Evolutionary conservation across 108 stramenopile genomes (phyloP).

Genomic region (Nitzschia sp.): DNA sequence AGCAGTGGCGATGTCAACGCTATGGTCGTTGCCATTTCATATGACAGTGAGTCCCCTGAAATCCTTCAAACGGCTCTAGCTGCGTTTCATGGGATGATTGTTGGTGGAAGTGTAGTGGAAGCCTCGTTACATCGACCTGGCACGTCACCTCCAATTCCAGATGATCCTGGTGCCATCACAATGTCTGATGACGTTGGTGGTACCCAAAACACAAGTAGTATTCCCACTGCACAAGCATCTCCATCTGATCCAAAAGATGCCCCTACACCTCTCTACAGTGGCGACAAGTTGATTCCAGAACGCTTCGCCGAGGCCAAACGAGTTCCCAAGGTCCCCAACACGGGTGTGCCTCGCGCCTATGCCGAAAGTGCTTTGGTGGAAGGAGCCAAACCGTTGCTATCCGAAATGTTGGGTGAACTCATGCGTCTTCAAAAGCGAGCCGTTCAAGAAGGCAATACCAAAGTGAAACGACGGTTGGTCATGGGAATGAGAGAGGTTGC

Average conservation of each 20-base stretch:
- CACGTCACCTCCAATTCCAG: background rate
- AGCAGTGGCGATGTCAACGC: slow-evolving; percentile 30
- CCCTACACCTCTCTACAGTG: slow-evolving; percentile 53
- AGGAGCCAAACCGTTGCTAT: slow-evolving; percentile 55
- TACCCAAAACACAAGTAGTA: background rate
- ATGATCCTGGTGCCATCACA: background rate
- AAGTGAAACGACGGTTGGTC: slow-evolving; percentile 76
- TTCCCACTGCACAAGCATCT: background rate
- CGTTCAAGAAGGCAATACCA: slow-evolving; percentile 71
- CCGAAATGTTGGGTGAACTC: slow-evolving; percentile 81
- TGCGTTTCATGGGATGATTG: slow-evolving; percentile 60
- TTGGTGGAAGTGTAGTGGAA: slow-evolving; percentile 56
- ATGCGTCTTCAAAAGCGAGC: slow-evolving; percentile 82
- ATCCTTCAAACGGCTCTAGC: slow-evolving; percentile 36
- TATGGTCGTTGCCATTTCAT: slow-evolving; percentile 4
- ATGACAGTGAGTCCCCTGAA: background rate
- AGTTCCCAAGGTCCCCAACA: slow-evolving; percentile 78
- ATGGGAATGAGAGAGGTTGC: slow-evolving; percentile 91
- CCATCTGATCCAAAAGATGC: slow-evolving; percentile 15
- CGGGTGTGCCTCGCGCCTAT: slow-evolving; percentile 55
- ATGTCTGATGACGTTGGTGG: background rate
- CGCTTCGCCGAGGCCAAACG: slow-evolving; percentile 76
- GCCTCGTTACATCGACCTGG: slow-evolving; percentile 20
- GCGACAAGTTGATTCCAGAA: slow-evolving; percentile 79
- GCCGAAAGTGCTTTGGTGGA: slow-evolving; percentile 56